phyloP scores from a whole-genome alignment of 805 yeast species.

The Scheffersomyces coipomensis region DNA sequence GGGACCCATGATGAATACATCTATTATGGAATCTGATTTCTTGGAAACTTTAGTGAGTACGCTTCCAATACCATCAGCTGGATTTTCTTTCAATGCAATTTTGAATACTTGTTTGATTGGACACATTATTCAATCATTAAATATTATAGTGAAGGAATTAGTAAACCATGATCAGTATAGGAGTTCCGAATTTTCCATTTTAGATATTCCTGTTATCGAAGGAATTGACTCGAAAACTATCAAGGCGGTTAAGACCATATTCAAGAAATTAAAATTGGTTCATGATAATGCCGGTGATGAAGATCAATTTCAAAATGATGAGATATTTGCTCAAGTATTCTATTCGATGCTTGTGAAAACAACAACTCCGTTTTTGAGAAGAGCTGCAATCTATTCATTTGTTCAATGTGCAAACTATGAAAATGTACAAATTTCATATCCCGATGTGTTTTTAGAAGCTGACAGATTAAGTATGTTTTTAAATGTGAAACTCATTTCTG shows the following conservation, averaged over 20 bases:
- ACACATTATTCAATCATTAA: slow-evolving; percentile 48
- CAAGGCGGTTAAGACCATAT: slow-evolving; percentile 16
- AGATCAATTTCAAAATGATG: slow-evolving; percentile 13
- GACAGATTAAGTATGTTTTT: slow-evolving; percentile 52
- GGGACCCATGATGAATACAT: slow-evolving; percentile 27
- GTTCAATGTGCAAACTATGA: slow-evolving; percentile 50
- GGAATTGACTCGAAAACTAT: slow-evolving; percentile 20
- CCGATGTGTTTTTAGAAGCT: slow-evolving; percentile 43
- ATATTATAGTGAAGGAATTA: slow-evolving; percentile 25
- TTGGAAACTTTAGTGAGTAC: slow-evolving; percentile 52
- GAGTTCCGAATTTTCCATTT: slow-evolving; percentile 19
- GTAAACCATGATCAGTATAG: slow-evolving; percentile 22
- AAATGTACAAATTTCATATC: slow-evolving; percentile 18
- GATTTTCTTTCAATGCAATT: slow-evolving; percentile 46
- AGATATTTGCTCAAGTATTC: slow-evolving; percentile 36
- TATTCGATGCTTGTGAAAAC: slow-evolving; percentile 57
- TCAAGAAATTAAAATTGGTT: slow-evolving; percentile 16
- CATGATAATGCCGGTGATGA: slow-evolving; percentile 9
- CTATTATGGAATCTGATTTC: slow-evolving; percentile 45
- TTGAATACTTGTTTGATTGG: slow-evolving; percentile 49
- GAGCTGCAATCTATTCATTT: slow-evolving; percentile 54
- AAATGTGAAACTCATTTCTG: slow-evolving; percentile 31
- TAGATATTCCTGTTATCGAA: slow-evolving; percentile 37
- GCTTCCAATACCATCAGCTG: slow-evolving; percentile 46
- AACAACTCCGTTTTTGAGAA: slow-evolving; percentile 63